Evolutionary conservation across 148 eudicot genomes (phyloP).

Genomic region (Diospyros kaki): DNA sequence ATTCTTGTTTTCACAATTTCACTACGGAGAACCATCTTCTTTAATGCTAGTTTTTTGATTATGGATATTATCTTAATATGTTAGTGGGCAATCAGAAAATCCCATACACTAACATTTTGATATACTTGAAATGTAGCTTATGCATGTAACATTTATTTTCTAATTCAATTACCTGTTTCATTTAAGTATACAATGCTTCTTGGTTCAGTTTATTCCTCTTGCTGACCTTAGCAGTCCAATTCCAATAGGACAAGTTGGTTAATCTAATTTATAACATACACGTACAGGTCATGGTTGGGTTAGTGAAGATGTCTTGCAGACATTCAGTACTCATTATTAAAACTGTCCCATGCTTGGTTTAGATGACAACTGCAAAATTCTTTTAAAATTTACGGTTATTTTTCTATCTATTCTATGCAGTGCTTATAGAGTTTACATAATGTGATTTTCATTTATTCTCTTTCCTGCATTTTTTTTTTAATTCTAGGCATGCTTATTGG

Average conservation of each 20-base stretch:
- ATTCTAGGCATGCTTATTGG: background rate
- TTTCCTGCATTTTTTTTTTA: background rate
- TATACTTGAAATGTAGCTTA: background rate
- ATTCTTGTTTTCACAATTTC: constrained; percentile 13
- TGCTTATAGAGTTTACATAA: background rate
- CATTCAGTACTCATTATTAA: background rate
- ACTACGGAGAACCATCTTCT: background rate
- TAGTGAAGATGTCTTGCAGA: background rate
- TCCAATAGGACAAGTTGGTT: background rate
- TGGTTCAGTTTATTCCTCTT: background rate
- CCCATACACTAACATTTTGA: background rate
- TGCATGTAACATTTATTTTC: background rate
- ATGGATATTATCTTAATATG: constrained; percentile 7
- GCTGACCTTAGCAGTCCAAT: background rate
- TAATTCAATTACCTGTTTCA: background rate
- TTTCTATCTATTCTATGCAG: background rate
- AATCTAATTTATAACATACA: background rate
- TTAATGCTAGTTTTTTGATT: background rate
- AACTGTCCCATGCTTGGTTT: background rate
- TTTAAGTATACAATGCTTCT: background rate
- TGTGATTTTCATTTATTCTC: background rate
- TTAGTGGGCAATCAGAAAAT: background rate
- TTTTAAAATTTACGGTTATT: background rate
- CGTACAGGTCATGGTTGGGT: background rate
- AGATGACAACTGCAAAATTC: background rate